A percentile compares a stretch with the other conserved stretches of the same genome.
Conservation (phyloP, 257 asterid genomes). For the Plantago elongata region DNA sequence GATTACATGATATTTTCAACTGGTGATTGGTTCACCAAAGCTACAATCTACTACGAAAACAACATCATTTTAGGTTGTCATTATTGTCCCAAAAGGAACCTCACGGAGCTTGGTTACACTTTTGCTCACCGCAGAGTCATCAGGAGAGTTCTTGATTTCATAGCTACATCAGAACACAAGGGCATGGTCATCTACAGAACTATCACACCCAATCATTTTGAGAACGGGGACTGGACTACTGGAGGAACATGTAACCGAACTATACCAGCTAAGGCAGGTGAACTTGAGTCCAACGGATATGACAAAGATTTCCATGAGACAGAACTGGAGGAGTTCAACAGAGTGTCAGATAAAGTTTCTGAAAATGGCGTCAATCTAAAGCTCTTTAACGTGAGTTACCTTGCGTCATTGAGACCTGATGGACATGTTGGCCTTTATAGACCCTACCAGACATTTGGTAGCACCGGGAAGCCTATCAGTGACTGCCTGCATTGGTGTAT, state of each 20-base stretch:
- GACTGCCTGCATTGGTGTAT: constrained; percentile 93
- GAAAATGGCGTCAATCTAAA: constrained; percentile 45
- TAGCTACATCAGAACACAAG: constrained; percentile 42
- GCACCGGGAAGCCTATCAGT: constrained; percentile 32
- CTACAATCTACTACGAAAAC: constrained; percentile 57
- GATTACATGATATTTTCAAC: constrained; percentile 57
- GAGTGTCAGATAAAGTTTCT: constrained; percentile 35
- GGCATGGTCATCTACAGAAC: constrained; percentile 57
- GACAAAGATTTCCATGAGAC: constrained; percentile 35
- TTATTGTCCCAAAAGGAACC: constrained; percentile 50
- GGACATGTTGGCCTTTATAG: constrained; percentile 87
- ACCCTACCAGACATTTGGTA: constrained; percentile 48
- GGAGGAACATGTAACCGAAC: constrained; percentile 65
- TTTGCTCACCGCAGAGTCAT: constrained; percentile 56
- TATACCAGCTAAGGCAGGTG: constrained; percentile 54
- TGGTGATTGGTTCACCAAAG: constrained; percentile 71
- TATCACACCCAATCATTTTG: constrained; percentile 64
- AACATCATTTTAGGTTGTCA: constrained; percentile 54
- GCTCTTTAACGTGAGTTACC: constrained; percentile 48
- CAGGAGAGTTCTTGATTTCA: constrained; percentile 37
- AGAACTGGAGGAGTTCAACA: constrained; percentile 48
- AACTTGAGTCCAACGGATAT: constrained; percentile 34
- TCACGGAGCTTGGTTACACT: constrained; percentile 51
- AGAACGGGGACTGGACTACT: constrained; percentile 62
- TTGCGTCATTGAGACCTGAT: constrained; percentile 72